These are phyloP conservation scores for Quercus engelmannii DNA, from an alignment of 306 rosid genomes.

Conservation along the genomic window DNA sequence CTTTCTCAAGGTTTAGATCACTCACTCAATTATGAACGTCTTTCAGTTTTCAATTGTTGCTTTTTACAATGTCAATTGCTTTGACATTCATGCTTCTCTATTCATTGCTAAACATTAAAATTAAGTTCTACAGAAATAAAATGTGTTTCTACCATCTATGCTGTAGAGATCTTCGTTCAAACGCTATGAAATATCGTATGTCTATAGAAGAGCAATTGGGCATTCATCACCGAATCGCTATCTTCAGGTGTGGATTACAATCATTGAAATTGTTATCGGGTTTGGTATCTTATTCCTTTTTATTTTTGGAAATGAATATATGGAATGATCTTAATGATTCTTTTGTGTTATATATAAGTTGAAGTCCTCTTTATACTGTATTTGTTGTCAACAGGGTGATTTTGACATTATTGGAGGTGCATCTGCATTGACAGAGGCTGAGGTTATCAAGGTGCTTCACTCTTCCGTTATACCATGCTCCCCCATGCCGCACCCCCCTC, in stretches of 20 bases:
- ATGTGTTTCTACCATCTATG: slow-evolving; percentile 17
- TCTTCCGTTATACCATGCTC: slow-evolving; percentile 2
- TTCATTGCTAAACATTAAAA: slow-evolving; percentile 14
- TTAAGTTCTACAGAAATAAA: slow-evolving; percentile 14
- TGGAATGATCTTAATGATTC: neutral
- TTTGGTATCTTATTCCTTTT: neutral
- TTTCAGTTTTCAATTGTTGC: neutral
- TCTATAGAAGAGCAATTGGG: slow-evolving; percentile 88
- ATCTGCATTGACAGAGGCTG: slow-evolving; percentile 83
- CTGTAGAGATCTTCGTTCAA: slow-evolving; percentile 83
- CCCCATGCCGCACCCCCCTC: neutral
- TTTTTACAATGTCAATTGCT: neutral
- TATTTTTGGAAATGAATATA: neutral
- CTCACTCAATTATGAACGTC: neutral
- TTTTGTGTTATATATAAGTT: slow-evolving; percentile 3
- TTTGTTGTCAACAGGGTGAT: slow-evolving; percentile 69
- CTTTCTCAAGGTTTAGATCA: neutral
- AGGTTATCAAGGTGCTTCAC: slow-evolving; percentile 73
- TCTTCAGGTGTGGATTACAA: slow-evolving; percentile 68
- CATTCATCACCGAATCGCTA: slow-evolving; percentile 89
- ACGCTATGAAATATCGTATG: slow-evolving; percentile 75
- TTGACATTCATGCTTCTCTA: slow-evolving; percentile 1
- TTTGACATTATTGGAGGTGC: slow-evolving; percentile 92
- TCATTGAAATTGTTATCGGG: neutral
- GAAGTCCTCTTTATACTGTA: slow-evolving; percentile 4